Base-by-base conservation (phyloP, 768 basidiomycete genomes). In the Coprinopsis sp. region DNA sequence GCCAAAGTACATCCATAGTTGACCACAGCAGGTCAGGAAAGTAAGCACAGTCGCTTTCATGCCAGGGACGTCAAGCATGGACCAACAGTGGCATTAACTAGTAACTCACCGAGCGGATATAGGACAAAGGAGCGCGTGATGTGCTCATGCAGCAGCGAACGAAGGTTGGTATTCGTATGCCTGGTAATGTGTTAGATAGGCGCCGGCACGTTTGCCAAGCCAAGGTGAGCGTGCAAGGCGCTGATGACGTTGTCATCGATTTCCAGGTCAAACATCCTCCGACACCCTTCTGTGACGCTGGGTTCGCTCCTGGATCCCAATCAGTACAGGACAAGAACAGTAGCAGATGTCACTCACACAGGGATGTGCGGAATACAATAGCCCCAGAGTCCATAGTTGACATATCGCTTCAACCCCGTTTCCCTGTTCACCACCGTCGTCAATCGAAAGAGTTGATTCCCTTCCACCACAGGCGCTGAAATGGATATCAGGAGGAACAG, bases 351-450 rank as follows among this genome's bases (percentile, higher is more conserved):
- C 12, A 53, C 51, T 16, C 30, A 54, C 56, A 23, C 23, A 14
- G 37, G 30, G 22, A 55, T 29, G 10, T 49, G 52, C 12, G 37
- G 25, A 7, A 58, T 47, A 31, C 56, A 58, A 29, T 55, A 55
- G 18, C 57, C 57, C 57, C 54, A 56, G 10, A 58, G 33, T 13
- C 57, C 57, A 37, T 54, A 56, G 19, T 55, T 51, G 14, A 54
- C 52, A 33, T 54, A 51, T 12, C 54, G 44, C 16, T 44, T 42
- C 3, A 22, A 31, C n/a, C 46, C 52, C n/a, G n/a, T n/a, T n/a
- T n/a, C n/a, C n/a, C n/a, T n/a, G 6, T 44, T 33, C 13, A 45
- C 34, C 13, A 39, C 25, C 11, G 45, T 45, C 37, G 37, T 31
- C 11, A 58, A 29, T 19, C 54, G 54, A 29, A 56, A 58, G 11